A percentile compares a stretch with the other conserved stretches of the same genome.
These are phyloP conservation scores for Cutaneotrichosporon cyanovorans DNA, from an alignment of 1,284 basidiomycete genomes.

Conservation along the genomic window DNA sequence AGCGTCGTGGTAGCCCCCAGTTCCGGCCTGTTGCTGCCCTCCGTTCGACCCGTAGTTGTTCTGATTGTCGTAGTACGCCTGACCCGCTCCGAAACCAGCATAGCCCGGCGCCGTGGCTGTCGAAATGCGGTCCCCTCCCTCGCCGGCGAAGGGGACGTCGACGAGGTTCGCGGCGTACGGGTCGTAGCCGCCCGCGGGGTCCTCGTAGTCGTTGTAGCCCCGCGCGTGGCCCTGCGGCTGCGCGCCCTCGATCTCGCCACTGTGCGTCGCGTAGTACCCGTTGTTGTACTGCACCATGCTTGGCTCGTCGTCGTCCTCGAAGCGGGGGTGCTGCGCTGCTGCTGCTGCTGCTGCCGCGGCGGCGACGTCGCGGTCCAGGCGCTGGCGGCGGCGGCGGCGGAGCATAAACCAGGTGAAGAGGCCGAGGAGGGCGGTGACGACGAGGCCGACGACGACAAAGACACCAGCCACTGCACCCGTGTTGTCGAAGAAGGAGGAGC, in stretches of 20 bases:
- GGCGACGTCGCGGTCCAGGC: constrained; percentile 46
- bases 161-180: constrained; percentile 36
- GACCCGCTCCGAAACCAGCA: constrained; percentile 30
- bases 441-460: constrained; percentile 46
- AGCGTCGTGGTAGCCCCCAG: no score
- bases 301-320: constrained; percentile 43
- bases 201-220: constrained; percentile 37
- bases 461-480: constrained; percentile 46
- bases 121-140: not conserved
- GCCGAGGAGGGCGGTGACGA: constrained; percentile 38
- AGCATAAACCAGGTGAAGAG: constrained; percentile 42
- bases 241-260: constrained; percentile 9
- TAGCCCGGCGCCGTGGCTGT: constrained; percentile 30
- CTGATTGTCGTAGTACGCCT: constrained; percentile 10
- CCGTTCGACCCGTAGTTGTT: constrained; percentile 6
- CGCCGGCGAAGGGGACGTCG: constrained; percentile 2
- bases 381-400: constrained; percentile 39
- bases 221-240: constrained; percentile 19
- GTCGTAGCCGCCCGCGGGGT: constrained; percentile 44
- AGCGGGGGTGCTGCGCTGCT: constrained; percentile 35
- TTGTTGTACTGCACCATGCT: constrained; percentile 41
- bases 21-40: no score
- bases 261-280: constrained; percentile 36
- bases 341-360: constrained; percentile 46
- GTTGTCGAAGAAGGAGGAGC: constrained; percentile 43